Evolutionary conservation across 257 asterid species (phyloP).

Genomic region (Solanum paucissectum): DNA sequence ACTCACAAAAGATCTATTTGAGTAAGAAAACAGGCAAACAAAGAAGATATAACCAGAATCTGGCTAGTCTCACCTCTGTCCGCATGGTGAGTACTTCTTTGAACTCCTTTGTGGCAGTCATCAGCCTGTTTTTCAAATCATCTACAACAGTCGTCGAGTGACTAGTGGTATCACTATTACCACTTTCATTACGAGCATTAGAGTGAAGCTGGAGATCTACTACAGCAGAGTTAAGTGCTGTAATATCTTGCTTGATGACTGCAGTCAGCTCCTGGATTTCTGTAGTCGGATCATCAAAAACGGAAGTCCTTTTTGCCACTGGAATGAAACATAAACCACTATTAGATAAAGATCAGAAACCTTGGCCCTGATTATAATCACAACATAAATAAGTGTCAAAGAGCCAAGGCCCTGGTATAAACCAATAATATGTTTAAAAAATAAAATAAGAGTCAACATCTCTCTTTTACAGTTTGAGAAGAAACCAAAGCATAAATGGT

Average conservation of each 20-base stretch:
- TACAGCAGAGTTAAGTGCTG: slow-evolving; percentile 82
- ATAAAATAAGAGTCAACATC: background rate
- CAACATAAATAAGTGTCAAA: background rate
- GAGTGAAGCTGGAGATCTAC: slow-evolving; percentile 75
- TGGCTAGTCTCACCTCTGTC: slow-evolving; percentile 61
- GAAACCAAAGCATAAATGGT: background rate
- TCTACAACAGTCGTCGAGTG: slow-evolving; percentile 93
- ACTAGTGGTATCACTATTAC: slow-evolving; percentile 56
- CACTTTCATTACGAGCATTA: slow-evolving; percentile 54
- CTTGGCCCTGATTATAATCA: background rate
- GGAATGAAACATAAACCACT: slow-evolving; percentile 7
- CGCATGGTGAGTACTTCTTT: slow-evolving; percentile 90
- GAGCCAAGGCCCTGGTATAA: background rate
- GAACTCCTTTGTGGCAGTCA: slow-evolving; percentile 88
- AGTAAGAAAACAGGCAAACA: background rate
- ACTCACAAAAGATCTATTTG: background rate
- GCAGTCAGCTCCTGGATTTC: slow-evolving; percentile 93
- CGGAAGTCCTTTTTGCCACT: slow-evolving; percentile 96
- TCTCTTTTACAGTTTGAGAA: background rate
- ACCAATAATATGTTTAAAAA: background rate
- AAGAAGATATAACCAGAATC: background rate
- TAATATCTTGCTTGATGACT: slow-evolving; percentile 89
- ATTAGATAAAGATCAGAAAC: background rate
- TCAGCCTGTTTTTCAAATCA: slow-evolving; percentile 80
- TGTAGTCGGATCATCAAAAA: slow-evolving; percentile 83